Evolutionary conservation across 345 rosid species (phyloP), one percentile per base, ranked within the genome.

Genomic region (Moricandia arvensis): DNA sequence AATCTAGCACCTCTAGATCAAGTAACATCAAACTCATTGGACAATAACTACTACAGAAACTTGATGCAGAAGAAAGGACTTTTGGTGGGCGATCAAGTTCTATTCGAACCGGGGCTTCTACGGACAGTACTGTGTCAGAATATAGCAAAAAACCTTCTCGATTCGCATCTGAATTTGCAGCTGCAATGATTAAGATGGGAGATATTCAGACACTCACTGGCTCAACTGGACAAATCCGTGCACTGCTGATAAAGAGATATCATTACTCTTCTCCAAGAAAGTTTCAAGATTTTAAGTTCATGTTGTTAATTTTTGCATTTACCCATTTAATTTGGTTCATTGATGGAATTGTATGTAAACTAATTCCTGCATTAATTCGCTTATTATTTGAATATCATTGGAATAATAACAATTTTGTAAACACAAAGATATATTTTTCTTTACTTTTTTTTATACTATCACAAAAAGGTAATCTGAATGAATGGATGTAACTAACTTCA

Each of bases 21-120:
- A 75, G 86, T 83, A 38, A 87, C 90, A 5, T 86, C 90, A 1
- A 75, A 84, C 62, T 75, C 76, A 1, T 87, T 89, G 43, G 91
- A 87, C 73, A 87, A 86, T 16, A 83, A 80, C 49, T 87, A 85
- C 69, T 87, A 81, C 82, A 80, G 75, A 71, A 87, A 81, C 64
- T 83, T 86, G 37, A 63, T 82, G 71, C 83, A 81, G 53, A 85
- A 81, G 83, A 83, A 83, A 69, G 90, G 94, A 53, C 88, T 87
- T 24, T 80, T 89, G 2, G 47, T 37, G 16, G 70, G 75, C 0
- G 91, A 89, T 59, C 91, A 87, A 29, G 80, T 77, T 15, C 76
- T 88, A 24, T 83, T 80, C 55, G 81, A 47, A 74, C 69, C 11
- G 90, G 85, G 10, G 85, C 86, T 3, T 79, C 86, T 29, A 80